phyloP scores from a whole-genome alignment of 176 grass and related monocot genomes.

The Typha latifolia region DNA sequence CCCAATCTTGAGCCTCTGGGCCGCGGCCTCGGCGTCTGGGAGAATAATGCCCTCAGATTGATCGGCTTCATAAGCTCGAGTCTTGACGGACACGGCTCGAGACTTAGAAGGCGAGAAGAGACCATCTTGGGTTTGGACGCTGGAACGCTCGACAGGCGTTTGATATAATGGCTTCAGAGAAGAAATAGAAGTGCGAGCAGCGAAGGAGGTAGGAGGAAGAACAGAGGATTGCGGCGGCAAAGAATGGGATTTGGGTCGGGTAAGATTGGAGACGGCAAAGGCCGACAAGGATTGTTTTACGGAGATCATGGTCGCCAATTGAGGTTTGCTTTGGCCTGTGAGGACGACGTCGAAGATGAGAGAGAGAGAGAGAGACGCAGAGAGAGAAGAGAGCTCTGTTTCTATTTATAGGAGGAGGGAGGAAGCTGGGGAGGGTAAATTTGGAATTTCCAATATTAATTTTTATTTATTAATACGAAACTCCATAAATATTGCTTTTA shows the following conservation, averaged over 20 bases:
- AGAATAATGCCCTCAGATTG: background rate
- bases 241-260: background rate
- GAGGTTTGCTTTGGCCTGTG: background rate
- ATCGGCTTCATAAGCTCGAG: conserved; percentile 8
- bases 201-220: conserved; percentile 8
- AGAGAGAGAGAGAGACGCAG: background rate
- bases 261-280: background rate
- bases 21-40: conserved; percentile 16
- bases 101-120: conserved; percentile 8
- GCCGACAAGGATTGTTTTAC: conserved; percentile 12
- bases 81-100: background rate
- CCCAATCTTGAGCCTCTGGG: conserved; percentile 48
- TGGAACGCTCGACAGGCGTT: background rate
- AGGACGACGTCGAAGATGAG: background rate
- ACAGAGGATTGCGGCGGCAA: background rate
- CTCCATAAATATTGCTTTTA: too few relatives aligned
- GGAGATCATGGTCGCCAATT: conserved; percentile 18
- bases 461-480: too few relatives aligned
- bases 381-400: background rate
- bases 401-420: background rate
- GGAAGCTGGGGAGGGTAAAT: background rate
- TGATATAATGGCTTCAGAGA: background rate
- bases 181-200: background rate
- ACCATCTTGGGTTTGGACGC: conserved; percentile 5
- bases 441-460: background rate